These are phyloP conservation scores for Talaromyces marneffei DNA, from an alignment of 2,329 filamentous ascomycete species.

Conservation along the genomic window DNA sequence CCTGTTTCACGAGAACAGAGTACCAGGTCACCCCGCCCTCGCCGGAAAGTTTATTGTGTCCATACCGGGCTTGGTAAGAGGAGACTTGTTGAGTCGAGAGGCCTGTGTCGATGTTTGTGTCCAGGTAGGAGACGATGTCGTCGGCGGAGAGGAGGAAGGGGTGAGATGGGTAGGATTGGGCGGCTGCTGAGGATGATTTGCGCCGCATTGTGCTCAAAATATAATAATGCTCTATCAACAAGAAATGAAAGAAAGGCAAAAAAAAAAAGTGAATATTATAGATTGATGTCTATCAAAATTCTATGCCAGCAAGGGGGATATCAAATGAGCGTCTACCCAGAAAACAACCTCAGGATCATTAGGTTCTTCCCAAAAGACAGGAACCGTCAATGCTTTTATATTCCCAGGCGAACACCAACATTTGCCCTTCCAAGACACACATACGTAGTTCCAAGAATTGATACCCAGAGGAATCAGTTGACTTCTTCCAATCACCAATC, in stretches of 20 bases:
- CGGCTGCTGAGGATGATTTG: background rate
- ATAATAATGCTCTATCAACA: background rate
- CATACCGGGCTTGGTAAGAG: constrained; percentile 43
- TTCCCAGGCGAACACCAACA: background rate
- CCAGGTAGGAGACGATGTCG: constrained; percentile 40
- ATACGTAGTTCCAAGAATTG: background rate
- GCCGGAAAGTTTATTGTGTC: constrained; percentile 45
- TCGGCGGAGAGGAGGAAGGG: constrained; percentile 32
- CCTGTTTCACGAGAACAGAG: constrained; percentile 48
- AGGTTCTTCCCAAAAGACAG: too few species aligned
- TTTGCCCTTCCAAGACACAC: background rate
- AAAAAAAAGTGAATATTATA: background rate
- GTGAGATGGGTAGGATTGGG: constrained; percentile 17
- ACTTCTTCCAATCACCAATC: background rate
- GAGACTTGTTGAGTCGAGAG: constrained; percentile 39
- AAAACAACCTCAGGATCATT: background rate
- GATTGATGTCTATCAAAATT: background rate
- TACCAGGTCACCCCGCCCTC: constrained; percentile 43
- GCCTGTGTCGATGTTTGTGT: constrained; percentile 46
- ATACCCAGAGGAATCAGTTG: background rate
- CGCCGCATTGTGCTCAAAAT: background rate
- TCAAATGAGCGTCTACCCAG: background rate
- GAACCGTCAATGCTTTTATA: background rate
- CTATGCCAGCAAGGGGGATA: background rate
- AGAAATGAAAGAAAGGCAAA: too few species aligned